A percentile compares a stretch with the other conserved stretches of the same genome.
Conservation (phyloP, 306 rosid genomes). For the Chamaecrista fasciculata region DNA sequence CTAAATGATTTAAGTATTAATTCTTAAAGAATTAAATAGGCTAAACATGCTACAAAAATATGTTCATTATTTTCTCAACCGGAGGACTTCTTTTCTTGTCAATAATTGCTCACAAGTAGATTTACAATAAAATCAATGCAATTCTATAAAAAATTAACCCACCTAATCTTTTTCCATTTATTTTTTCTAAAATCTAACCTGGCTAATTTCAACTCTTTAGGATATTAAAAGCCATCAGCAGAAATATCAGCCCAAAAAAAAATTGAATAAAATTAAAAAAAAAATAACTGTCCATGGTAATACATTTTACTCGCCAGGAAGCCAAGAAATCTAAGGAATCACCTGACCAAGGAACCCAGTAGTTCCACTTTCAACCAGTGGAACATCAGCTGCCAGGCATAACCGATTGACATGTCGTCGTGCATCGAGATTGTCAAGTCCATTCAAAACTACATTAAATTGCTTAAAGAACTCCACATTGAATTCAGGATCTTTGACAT, state of each 20-base stretch:
- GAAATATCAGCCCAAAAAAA: not conserved
- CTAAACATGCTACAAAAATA: not conserved
- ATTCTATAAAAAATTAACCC: too few relatives aligned
- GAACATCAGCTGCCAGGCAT: slow-evolving; percentile 94
- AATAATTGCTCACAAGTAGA: not conserved
- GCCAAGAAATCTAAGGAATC: slow-evolving; percentile 25
- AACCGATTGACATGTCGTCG: slow-evolving; percentile 96
- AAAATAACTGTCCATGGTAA: not conserved
- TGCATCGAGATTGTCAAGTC: slow-evolving; percentile 98
- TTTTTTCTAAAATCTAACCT: too few relatives aligned
- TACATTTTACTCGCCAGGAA: not conserved
- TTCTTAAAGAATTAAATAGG: not conserved
- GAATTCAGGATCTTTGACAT: slow-evolving; percentile 86
- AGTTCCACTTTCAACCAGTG: slow-evolving; percentile 98
- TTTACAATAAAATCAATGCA: not conserved
- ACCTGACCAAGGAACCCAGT: slow-evolving; percentile 99
- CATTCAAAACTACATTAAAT: slow-evolving; percentile 89
- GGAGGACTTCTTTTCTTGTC: not conserved
- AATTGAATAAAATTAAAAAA: not conserved
- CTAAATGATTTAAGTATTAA: not conserved
- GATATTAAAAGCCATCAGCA: slow-evolving; percentile 6
- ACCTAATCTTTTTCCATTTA: too few relatives aligned
- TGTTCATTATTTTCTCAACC: not conserved
- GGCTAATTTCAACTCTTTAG: not conserved
- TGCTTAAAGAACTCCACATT: slow-evolving; percentile 86